These are phyloP conservation scores for Suillus luteus DNA, from an alignment of 768 basidiomycete genomes.

Conservation along the genomic window DNA sequence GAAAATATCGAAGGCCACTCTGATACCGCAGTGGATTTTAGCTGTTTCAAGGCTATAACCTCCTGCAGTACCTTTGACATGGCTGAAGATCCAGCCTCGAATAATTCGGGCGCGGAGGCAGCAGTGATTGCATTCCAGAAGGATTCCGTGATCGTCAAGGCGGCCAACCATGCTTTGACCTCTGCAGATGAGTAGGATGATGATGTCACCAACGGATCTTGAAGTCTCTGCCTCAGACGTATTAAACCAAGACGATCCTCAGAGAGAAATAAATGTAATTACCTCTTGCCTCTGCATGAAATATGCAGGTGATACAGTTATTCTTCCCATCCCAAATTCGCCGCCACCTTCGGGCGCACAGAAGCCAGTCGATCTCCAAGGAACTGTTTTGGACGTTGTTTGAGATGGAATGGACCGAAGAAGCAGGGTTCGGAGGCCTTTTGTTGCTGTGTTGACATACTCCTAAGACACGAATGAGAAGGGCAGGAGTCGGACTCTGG, in stretches of 20 bases:
- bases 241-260: neutral
- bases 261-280: neutral
- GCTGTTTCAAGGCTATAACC: accelerated
- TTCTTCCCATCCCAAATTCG: neutral
- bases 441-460: neutral
- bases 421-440: neutral
- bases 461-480: neutral
- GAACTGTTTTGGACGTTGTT: neutral
- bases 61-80: neutral
- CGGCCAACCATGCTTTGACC: neutral
- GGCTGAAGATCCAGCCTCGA: neutral
- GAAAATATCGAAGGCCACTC: neutral
- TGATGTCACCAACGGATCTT: neutral
- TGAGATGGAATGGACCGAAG: neutral
- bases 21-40: neutral
- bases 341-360: neutral
- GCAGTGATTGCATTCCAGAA: neutral
- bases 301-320: neutral
- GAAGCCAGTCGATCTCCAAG: neutral
- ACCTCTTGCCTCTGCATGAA: neutral
- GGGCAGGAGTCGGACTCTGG: neutral
- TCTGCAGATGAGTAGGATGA: neutral
- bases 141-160: neutral
- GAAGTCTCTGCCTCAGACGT: neutral
- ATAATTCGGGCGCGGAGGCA: neutral